A percentile compares a stretch with the other conserved stretches of the same genome.
These are phyloP conservation scores for Zea luxurians DNA, from an alignment of 176 grass and related monocot species.

Conservation along the genomic window DNA sequence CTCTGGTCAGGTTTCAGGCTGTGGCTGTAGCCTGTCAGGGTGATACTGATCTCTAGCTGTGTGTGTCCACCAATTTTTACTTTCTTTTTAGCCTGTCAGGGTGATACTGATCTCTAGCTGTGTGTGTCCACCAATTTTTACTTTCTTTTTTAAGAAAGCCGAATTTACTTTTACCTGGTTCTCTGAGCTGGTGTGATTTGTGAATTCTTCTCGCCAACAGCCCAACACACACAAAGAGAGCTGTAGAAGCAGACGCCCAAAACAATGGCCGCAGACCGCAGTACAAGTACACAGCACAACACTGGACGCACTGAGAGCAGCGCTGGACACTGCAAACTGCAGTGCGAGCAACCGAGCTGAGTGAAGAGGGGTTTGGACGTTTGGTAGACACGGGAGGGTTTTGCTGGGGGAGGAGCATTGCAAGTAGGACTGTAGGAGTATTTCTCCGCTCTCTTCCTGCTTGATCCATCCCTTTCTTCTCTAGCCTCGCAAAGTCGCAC, in stretches of 20 bases:
- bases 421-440: background rate
- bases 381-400: background rate
- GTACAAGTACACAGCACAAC: background rate
- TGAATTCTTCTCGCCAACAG: background rate
- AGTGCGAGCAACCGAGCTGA: background rate
- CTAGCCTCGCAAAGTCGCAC: background rate
- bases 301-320: background rate
- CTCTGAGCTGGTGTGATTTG: slow-evolving; percentile 8
- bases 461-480: slow-evolving; percentile 1
- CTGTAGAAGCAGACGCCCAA: background rate
- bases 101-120: background rate
- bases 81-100: too few relatives aligned
- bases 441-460: background rate
- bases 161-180: too few relatives aligned
- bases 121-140: too few relatives aligned
- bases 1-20: too few relatives aligned
- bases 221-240: background rate
- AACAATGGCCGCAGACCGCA: background rate
- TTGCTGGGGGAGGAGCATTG: background rate
- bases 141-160: too few relatives aligned
- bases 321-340: background rate
- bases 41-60: too few relatives aligned
- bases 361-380: background rate
- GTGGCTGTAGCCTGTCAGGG: too few relatives aligned
- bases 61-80: too few relatives aligned